These are phyloP conservation scores for Simplicillium aogashimaense DNA, from an alignment of 2,329 filamentous ascomycete genomes.

Conservation along the genomic window DNA sequence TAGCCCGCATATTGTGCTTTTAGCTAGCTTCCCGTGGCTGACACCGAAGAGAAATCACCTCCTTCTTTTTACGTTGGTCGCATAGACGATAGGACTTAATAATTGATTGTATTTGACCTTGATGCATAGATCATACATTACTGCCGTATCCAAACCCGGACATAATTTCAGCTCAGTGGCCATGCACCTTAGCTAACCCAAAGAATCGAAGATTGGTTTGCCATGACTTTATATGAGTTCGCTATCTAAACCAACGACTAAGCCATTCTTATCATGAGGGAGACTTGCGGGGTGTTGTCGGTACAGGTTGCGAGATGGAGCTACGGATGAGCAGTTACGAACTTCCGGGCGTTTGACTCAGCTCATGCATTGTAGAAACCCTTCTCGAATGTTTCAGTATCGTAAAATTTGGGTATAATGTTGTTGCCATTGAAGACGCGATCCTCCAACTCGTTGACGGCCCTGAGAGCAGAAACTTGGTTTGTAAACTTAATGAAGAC, in stretches of 20 bases:
- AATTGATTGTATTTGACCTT: conserved; percentile 28
- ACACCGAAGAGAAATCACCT: background rate
- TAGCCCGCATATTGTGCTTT: conserved; percentile 23
- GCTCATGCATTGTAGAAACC: conserved; percentile 35
- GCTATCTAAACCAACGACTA: background rate
- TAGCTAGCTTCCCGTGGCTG: background rate
- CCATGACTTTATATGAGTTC: background rate
- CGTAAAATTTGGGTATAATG: conserved; percentile 75
- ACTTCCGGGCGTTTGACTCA: background rate
- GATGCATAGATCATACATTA: background rate
- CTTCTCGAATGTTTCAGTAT: conserved; percentile 70
- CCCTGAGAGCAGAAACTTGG: conserved; percentile 72
- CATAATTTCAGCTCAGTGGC: too few species aligned
- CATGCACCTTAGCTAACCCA: too few species aligned
- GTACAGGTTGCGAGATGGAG: conserved; percentile 91
- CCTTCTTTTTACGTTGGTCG: conserved; percentile 7
- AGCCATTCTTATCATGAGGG: too few species aligned
- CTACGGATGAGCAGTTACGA: conserved; percentile 59
- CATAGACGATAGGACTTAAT: conserved; percentile 32
- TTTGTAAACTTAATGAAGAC: conserved; percentile 95
- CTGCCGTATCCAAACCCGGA: too few species aligned
- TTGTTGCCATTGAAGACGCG: conserved; percentile 80
- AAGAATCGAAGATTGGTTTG: too few species aligned
- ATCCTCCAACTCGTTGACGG: conserved; percentile 82
- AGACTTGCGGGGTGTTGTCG: conserved; percentile 77